Conservation (phyloP, 2,329 filamentous ascomycete genomes). For the Cadophora sp. region DNA sequence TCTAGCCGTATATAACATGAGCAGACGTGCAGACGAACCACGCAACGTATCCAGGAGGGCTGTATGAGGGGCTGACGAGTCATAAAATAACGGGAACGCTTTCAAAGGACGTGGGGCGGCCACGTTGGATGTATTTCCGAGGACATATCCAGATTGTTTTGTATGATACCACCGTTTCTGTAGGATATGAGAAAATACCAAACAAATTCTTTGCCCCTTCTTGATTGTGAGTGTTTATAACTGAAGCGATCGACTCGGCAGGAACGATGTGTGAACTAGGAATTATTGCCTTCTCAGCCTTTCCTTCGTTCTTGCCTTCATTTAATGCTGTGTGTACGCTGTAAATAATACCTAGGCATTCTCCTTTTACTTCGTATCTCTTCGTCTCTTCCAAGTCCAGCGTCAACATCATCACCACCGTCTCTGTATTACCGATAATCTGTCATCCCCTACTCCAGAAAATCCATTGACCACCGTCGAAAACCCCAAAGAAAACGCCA, state of each 20-base stretch:
- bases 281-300: too few relatives aligned
- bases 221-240: background rate
- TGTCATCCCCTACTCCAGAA: background rate
- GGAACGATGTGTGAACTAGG: too few relatives aligned
- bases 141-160: background rate
- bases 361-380: too few relatives aligned
- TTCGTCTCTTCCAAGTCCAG: too few relatives aligned
- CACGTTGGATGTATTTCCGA: constrained; percentile 11
- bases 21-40: constrained; percentile 6
- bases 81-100: constrained; percentile 3
- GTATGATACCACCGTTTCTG: constrained; percentile 1
- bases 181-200: background rate
- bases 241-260: background rate
- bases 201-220: background rate
- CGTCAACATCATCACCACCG: background rate
- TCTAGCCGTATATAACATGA: background rate
- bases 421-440: background rate
- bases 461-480: background rate
- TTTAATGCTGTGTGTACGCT: too few relatives aligned
- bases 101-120: background rate
- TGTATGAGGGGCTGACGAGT: constrained; percentile 6
- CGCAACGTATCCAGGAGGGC: constrained; percentile 4
- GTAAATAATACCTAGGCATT: too few relatives aligned
- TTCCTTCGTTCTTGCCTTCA: too few relatives aligned
- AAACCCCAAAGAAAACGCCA: background rate